These are phyloP conservation scores for Panaeolus papilionaceus DNA, from an alignment of 768 basidiomycete genomes.

Conservation along the genomic window DNA sequence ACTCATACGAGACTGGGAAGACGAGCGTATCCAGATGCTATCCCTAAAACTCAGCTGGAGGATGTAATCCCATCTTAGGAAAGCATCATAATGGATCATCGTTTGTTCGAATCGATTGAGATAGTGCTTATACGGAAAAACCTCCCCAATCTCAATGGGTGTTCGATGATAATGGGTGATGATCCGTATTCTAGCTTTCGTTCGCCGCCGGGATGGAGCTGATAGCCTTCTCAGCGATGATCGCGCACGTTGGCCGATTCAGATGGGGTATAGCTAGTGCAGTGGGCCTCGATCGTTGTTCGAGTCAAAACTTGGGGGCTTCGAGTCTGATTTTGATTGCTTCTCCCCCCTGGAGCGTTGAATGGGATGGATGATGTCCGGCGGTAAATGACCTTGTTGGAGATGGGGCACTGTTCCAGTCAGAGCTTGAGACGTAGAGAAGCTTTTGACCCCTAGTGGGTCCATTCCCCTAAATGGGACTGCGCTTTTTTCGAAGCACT, in stretches of 20 bases:
- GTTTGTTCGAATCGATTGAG: neutral
- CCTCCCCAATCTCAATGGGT: neutral
- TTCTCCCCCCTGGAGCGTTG: conserved; percentile 7
- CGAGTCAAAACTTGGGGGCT: neutral
- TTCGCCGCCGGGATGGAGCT: conserved; percentile 9
- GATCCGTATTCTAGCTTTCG: neutral
- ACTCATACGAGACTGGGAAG: conserved; percentile 57
- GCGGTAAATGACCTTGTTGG: neutral
- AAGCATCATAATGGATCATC: neutral
- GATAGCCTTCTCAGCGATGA: conserved; percentile 9
- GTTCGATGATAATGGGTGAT: conserved; percentile 8
- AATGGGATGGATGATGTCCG: conserved; percentile 12
- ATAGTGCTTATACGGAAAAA: neutral
- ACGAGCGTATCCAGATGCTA: conserved; percentile 56
- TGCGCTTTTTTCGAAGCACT: neutral
- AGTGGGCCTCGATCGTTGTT: conserved; percentile 9
- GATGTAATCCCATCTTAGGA: conserved; percentile 34
- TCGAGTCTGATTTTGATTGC: conserved; percentile 14
- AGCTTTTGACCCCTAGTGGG: conserved; percentile 6
- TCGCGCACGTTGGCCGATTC: conserved; percentile 13
- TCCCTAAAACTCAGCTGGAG: conserved; percentile 58
- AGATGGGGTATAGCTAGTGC: neutral
- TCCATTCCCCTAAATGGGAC: conserved; percentile 8
- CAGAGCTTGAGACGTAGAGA: neutral
- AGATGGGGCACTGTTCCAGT: neutral